Evolutionary conservation across 2,329 filamentous ascomycete species (phyloP).

Genomic region (Colletotrichum sp.): DNA sequence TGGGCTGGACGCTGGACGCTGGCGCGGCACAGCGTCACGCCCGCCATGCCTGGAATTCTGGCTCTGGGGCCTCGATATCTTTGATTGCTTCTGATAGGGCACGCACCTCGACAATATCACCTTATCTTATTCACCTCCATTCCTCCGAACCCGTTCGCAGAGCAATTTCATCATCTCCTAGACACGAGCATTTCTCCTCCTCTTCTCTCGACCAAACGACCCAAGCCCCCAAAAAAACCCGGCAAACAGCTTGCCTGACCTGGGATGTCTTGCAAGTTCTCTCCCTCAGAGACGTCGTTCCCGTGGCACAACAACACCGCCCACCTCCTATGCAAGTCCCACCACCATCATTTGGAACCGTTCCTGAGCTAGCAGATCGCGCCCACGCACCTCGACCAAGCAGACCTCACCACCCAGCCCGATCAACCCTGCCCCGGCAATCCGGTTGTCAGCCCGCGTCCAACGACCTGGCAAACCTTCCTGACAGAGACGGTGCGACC

Average conservation of each 20-base stretch:
- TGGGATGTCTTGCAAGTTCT: background rate
- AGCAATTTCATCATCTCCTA: background rate
- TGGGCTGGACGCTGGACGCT: background rate
- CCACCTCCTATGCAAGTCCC: background rate
- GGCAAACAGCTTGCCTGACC: background rate
- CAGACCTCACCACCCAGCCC: background rate
- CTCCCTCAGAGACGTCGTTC: background rate
- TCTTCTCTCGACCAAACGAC: background rate
- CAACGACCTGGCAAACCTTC: background rate
- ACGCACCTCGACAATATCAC: background rate
- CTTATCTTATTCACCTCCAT: background rate
- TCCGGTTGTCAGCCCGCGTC: background rate
- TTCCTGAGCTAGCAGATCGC: conserved; percentile 13
- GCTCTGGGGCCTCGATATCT: background rate
- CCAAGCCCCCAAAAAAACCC: background rate
- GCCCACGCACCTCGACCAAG: background rate
- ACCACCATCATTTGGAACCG: background rate
- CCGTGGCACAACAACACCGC: background rate
- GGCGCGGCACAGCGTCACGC: background rate
- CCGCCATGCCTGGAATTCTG: background rate
- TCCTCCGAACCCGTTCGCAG: background rate
- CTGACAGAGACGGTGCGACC: background rate
- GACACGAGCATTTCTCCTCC: background rate
- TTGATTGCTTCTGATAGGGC: background rate
- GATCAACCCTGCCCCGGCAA: background rate